phyloP scores from a whole-genome alignment of 139 green algal genomes.

The Chlorella sp. region DNA sequence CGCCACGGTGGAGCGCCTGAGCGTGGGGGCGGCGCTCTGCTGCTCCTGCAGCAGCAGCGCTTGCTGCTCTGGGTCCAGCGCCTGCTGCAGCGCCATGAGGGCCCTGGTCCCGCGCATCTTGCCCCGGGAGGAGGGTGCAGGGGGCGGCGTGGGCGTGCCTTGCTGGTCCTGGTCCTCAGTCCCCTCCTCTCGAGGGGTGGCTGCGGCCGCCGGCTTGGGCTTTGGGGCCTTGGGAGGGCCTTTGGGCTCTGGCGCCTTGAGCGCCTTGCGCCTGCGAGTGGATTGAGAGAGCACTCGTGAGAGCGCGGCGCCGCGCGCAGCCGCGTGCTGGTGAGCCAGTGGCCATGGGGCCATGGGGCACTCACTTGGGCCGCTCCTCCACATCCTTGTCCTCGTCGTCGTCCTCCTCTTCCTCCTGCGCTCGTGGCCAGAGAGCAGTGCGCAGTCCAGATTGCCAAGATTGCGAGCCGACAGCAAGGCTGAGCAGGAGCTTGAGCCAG shows the following conservation, averaged over 20 bases:
- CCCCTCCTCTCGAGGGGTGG: too few relatives aligned
- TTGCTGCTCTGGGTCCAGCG: too few relatives aligned
- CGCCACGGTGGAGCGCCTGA: conserved; percentile 3
- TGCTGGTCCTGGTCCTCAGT: too few relatives aligned
- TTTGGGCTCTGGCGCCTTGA: conserved; percentile 10
- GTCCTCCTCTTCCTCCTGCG: conserved; percentile 12
- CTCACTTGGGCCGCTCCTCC: conserved; percentile 11
- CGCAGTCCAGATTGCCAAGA: background rate
- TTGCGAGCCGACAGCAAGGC: background rate
- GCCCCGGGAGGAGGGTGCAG: too few relatives aligned
- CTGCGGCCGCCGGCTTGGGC: background rate
- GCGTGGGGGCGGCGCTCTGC: background rate
- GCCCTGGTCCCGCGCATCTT: too few relatives aligned
- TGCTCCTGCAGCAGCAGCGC: too few relatives aligned
- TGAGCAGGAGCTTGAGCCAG: background rate
- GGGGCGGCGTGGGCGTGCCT: too few relatives aligned
- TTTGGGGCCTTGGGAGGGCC: conserved; percentile 4
- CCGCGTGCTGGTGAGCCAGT: too few relatives aligned
- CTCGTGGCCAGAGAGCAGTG: background rate
- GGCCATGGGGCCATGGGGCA: too few relatives aligned
- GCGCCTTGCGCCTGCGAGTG: conserved; percentile 8
- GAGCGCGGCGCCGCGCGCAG: too few relatives aligned
- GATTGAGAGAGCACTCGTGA: too few relatives aligned
- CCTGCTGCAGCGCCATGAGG: too few relatives aligned
- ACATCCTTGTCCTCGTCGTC: conserved; percentile 19